Evolutionary conservation across 768 basidiomycete genomes (phyloP).

Genomic region (Russula griseocarnosa): DNA sequence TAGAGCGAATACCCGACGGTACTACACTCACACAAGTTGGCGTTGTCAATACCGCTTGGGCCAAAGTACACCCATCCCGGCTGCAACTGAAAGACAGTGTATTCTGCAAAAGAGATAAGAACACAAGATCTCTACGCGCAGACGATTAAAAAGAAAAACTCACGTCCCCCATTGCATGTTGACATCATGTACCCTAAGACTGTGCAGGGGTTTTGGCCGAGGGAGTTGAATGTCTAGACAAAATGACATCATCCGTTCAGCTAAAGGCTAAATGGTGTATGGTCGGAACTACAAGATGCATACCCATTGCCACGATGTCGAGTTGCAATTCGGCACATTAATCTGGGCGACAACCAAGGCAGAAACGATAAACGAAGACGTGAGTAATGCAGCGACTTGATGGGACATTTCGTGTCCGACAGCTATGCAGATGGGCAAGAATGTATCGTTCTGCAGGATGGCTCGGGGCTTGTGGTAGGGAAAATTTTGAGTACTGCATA

Average conservation of each 20-base stretch:
- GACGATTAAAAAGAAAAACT: background rate
- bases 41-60: background rate
- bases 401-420: background rate
- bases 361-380: background rate
- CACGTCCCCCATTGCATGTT: background rate
- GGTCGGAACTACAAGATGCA: background rate
- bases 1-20: slow-evolving; percentile 4
- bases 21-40: background rate
- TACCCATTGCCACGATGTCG: background rate
- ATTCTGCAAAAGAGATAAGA: background rate
- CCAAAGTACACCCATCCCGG: background rate
- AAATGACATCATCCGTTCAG: background rate
- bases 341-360: background rate
- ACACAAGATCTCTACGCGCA: background rate
- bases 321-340: background rate
- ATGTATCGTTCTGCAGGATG: too few species aligned
- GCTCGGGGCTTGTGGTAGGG: too few species aligned
- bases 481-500: too few species aligned
- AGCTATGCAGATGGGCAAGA: too few species aligned
- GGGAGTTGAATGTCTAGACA: background rate
- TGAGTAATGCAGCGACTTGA: background rate
- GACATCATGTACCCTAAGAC: background rate
- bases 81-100: too few species aligned
- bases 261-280: background rate
- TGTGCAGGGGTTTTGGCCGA: background rate